Evolutionary conservation across 345 rosid genomes (phyloP).

Genomic region (Acer saccharum): DNA sequence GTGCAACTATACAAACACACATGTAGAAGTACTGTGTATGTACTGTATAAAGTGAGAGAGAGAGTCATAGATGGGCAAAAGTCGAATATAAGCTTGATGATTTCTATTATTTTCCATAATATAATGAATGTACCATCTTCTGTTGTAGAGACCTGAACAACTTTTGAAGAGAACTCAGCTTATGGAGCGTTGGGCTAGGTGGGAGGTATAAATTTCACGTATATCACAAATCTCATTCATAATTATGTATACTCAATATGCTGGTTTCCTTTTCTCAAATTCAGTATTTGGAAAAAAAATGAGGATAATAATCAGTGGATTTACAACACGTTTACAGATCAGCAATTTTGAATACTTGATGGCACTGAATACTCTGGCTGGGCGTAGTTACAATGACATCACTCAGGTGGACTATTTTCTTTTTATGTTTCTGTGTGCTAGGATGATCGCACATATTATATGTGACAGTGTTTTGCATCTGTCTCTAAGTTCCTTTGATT

Average conservation of each 20-base stretch:
- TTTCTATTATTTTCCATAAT: neutral
- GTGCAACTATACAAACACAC: neutral
- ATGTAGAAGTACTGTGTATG: neutral
- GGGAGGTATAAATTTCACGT: slow-evolving; percentile 70
- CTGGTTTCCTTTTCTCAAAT: slow-evolving; percentile 14
- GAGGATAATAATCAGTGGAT: slow-evolving; percentile 13
- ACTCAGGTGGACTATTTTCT: slow-evolving; percentile 67
- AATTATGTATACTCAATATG: neutral
- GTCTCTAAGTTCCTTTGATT: slow-evolving; percentile 25
- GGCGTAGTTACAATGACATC: slow-evolving; percentile 98
- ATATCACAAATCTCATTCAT: slow-evolving; percentile 14
- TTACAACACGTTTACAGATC: slow-evolving; percentile 60
- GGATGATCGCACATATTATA: slow-evolving; percentile 12
- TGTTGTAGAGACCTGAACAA: slow-evolving; percentile 91
- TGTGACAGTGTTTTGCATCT: neutral
- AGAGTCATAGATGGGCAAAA: neutral
- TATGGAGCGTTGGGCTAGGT: slow-evolving; percentile 99
- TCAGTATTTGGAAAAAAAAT: slow-evolving; percentile 17
- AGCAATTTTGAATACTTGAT: slow-evolving; percentile 98
- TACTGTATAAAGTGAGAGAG: neutral
- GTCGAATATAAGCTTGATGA: neutral
- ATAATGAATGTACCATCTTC: slow-evolving; percentile 12
- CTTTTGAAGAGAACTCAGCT: slow-evolving; percentile 91
- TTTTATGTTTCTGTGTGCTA: slow-evolving; percentile 1
- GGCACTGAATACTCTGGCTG: slow-evolving; percentile 97